These are phyloP conservation scores for Trichoderma asperelloides DNA, from an alignment of 495 filamentous ascomycete species.

Conservation along the genomic window DNA sequence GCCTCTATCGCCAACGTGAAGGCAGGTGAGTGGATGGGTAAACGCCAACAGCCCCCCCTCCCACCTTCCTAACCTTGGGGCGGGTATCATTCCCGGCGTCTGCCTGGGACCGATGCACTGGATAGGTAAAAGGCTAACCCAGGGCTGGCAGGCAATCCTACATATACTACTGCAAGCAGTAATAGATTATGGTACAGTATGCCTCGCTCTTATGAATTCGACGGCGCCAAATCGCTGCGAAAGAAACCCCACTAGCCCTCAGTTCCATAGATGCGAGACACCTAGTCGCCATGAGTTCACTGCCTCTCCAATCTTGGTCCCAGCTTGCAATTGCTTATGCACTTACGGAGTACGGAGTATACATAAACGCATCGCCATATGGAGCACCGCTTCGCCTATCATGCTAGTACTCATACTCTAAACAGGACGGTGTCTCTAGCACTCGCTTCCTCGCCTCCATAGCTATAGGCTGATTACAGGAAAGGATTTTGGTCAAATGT, in stretches of 20 bases:
- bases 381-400: too few species aligned
- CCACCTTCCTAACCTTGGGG: not conserved
- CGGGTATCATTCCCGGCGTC: constrained; percentile 1
- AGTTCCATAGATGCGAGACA: not conserved
- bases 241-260: not conserved
- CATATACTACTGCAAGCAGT: not conserved
- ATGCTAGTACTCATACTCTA: too few species aligned
- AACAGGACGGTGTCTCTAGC: too few species aligned
- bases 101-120: not conserved
- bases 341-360: not conserved
- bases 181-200: not conserved
- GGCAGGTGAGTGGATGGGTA: not conserved
- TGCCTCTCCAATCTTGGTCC: not conserved
- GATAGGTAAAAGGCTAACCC: not conserved
- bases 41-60: not conserved
- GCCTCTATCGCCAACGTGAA: not conserved
- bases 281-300: not conserved
- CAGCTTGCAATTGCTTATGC: not conserved
- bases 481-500: too few species aligned
- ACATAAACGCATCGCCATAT: too few species aligned
- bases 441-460: too few species aligned
- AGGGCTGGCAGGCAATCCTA: not conserved
- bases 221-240: not conserved
- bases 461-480: too few species aligned
- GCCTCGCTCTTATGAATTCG: not conserved